phyloP scores from a whole-genome alignment of 1,139 yeast genomes.

The Pichia kudriavzevii region DNA sequence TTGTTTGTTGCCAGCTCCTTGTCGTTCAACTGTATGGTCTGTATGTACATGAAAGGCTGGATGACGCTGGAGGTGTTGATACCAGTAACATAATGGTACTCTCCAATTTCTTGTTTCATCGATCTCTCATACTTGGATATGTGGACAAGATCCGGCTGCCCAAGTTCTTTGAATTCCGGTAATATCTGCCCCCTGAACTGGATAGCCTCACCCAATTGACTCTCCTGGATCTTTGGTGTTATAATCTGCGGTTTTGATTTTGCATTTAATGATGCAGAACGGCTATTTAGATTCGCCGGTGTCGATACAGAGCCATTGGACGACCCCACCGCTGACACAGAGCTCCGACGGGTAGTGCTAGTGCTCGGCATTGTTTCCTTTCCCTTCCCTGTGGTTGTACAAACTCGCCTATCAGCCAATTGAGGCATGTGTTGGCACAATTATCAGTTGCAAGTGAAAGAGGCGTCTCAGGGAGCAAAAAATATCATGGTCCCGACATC shows the following conservation, averaged over 20 bases:
- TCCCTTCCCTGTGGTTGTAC: no score
- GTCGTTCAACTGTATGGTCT: slow-evolving; percentile 41
- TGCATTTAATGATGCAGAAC: slow-evolving; percentile 1
- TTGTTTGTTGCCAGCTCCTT: slow-evolving; percentile 18
- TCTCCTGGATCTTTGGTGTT: slow-evolving; percentile 27
- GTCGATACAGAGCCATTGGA: neutral
- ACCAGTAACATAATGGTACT: slow-evolving; percentile 65
- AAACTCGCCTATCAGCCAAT: no score
- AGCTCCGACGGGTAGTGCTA: slow-evolving; percentile 8
- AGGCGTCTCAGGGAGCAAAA: no score
- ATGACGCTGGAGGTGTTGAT: slow-evolving; percentile 53
- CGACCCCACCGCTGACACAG: slow-evolving; percentile 2
- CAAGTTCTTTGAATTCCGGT: slow-evolving; percentile 40
- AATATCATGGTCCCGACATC: no score
- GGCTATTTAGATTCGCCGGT: neutral
- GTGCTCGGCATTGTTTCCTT: slow-evolving; percentile 6
- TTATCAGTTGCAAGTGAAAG: no score
- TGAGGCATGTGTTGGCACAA: slow-evolving; percentile 1
- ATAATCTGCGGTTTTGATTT: slow-evolving; percentile 18
- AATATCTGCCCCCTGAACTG: slow-evolving; percentile 24
- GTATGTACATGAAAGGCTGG: slow-evolving; percentile 65
- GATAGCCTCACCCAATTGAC: slow-evolving; percentile 26
- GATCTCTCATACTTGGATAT: slow-evolving; percentile 38
- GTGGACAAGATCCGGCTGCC: slow-evolving; percentile 90
- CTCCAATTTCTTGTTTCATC: slow-evolving; percentile 35